Conservation (phyloP, 371 early-diverging fungal species). For the Saksenaea oblongispora region DNA sequence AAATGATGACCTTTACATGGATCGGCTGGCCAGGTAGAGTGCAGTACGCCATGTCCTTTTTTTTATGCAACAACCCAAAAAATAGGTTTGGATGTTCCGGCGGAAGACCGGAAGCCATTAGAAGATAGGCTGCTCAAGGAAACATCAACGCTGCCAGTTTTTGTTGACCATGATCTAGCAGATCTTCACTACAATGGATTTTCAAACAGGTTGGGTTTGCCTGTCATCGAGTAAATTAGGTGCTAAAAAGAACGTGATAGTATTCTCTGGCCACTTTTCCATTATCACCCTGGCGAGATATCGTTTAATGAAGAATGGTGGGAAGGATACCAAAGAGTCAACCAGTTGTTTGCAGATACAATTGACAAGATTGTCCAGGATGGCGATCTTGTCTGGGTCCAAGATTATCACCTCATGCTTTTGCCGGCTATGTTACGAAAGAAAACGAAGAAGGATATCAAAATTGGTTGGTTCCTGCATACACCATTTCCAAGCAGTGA, state of each 20-base stretch:
- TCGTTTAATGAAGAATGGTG: slow-evolving; percentile 91
- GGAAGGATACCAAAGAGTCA: slow-evolving; percentile 96
- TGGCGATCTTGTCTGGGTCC: slow-evolving; percentile 98
- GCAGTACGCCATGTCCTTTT: slow-evolving; percentile 8
- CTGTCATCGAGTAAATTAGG: background rate
- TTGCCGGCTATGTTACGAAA: slow-evolving; percentile 82
- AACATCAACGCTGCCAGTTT: slow-evolving; percentile 95
- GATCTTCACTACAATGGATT: slow-evolving; percentile 99
- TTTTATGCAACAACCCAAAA: background rate
- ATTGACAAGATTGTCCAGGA: slow-evolving; percentile 81
- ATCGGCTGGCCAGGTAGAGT: slow-evolving; percentile 98
- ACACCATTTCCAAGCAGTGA: slow-evolving; percentile 97
- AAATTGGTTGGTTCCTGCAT: slow-evolving; percentile 99
- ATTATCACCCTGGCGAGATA: slow-evolving; percentile 98
- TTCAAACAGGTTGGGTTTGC: slow-evolving; percentile 77
- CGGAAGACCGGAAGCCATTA: slow-evolving; percentile 80
- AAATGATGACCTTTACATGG: slow-evolving; percentile 97
- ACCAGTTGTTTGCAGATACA: slow-evolving; percentile 88
- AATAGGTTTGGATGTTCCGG: slow-evolving; percentile 79
- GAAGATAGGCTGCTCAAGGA: slow-evolving; percentile 72
- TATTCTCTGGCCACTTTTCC: slow-evolving; percentile 98
- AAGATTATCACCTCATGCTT: slow-evolving; percentile 99
- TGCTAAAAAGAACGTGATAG: slow-evolving; percentile 29
- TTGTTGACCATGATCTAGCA: slow-evolving; percentile 94
- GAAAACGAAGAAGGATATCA: slow-evolving; percentile 65